phyloP scores from a whole-genome alignment of 331 rosid species.

The Acacia concinna region DNA sequence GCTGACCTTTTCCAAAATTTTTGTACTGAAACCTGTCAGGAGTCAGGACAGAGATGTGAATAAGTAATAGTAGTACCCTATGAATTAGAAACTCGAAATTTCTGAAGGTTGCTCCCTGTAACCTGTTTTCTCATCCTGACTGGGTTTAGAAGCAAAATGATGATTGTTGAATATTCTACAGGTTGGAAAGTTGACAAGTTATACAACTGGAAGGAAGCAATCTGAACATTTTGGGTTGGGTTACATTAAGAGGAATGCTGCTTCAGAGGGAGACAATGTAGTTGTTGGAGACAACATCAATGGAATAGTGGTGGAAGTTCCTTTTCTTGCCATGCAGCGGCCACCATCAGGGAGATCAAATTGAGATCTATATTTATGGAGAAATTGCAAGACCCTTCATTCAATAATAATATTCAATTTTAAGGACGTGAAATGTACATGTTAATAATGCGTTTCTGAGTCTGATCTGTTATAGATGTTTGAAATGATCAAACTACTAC shows the following conservation, averaged over 20 bases:
- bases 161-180: conserved; percentile 29
- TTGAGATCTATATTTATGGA: conserved; percentile 21
- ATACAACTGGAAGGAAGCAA: conserved; percentile 48
- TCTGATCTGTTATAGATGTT: conserved; percentile 1
- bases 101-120: conserved; percentile 26
- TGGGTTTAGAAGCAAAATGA: conserved; percentile 15
- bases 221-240: conserved; percentile 55
- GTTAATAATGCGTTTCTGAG: conserved; percentile 1
- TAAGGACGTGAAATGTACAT: conserved; percentile 6
- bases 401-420: not conserved
- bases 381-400: not conserved
- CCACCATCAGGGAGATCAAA: conserved; percentile 39
- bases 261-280: conserved; percentile 46
- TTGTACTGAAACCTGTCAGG: not conserved
- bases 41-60: not conserved
- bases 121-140: conserved; percentile 7
- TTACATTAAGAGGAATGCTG: conserved; percentile 59
- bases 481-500: conserved; percentile 25
- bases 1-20: conserved; percentile 16
- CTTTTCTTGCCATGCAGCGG: conserved; percentile 50
- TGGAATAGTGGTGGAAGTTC: conserved; percentile 54
- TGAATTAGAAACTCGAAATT: conserved; percentile 8
- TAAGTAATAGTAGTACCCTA: conserved; percentile 14
- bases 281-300: conserved; percentile 45
- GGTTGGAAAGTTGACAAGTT: conserved; percentile 69